Base-by-base conservation (phyloP, 345 rosid genomes). In the Gossypium rotundifolium region DNA sequence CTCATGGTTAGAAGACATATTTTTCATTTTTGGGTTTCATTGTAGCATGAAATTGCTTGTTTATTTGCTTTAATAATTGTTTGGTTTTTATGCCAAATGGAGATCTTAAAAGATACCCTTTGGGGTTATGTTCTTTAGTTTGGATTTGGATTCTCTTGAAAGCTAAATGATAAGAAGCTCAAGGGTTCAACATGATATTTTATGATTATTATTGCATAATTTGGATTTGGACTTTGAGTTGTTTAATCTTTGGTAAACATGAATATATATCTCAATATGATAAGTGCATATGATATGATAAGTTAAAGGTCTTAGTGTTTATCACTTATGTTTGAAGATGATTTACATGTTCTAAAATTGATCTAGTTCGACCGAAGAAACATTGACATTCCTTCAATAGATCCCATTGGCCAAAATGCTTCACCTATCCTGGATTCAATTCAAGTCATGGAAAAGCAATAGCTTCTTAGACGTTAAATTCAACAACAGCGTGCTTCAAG, bases 1-100 rank as follows among this genome's bases (percentile, higher is more conserved):
- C 72, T 61, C 67, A 20, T 66, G 17, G 54, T 58, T 54, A 55
- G 63, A 59, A 69, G 72, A 76, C 74, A 73, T 72, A 17, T 52
- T 38, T 68, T 71, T n/a, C 69, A 45, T 20, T 27, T 16, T 49
- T 23, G 27, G 23, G 45, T 51, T 69, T 25, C 33, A 74, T 64
- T 27, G 16, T 20, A 73, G 73, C 29, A 46, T 48, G 54, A 7
- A 57, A 60, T 44, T 73, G 77, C 75, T 55, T 76, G 68, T 81
- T 73, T 67, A 6, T 71, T 48, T 71, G 68, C 81, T 76, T 33
- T 62, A 87, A 88, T 84, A 87, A 85, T 76, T 80, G 79, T 81
- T 65, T 77, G 77, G 80, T 22, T 76, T 58, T 48, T 59, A 29
- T 11, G 16, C 67, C 44, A 33, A 16, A 51, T 69, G 73, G 45